Base-by-base conservation (phyloP, 257 asterid genomes). In the Przewalskia tangutica region DNA sequence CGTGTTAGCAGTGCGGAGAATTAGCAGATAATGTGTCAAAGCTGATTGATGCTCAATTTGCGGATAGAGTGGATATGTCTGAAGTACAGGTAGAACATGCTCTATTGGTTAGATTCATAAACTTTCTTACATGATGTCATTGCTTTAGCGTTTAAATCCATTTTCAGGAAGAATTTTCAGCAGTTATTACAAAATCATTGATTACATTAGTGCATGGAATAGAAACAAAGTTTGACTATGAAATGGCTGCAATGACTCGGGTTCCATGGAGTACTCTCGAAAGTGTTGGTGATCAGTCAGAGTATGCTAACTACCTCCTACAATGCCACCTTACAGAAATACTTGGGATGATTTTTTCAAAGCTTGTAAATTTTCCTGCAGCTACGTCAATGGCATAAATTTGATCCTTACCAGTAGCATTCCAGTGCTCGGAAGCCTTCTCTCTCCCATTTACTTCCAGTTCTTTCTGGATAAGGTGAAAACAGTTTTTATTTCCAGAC, bases 251-350 rank as follows among this genome's bases (percentile, higher is more conserved):
- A 77, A 96, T 96, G 99, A 91, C 98, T 58, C 98, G 99, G 75
- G 97, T 94, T 84, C 97, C 94, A 81, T 96, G 99, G 99, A 95
- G 92, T 86, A 92, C 95, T 11, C 97, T 96, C 73, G 99, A 96
- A 89, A 96, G 98, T 89, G 99, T 96, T 86, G 98, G 99, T 79
- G 99, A 96, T 89, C 99, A 96, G 88, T 96, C 99, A 10, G 98
- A 88, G 99, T 96, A 94, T 89, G 94, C 87, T 60, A 48, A 76
- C 63, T 81, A 48, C 40, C 56, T 20, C 11, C 38, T 78, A 48
- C 54, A 71, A 44, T 77, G 67, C 60, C 23, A 42, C 56, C 71
- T 80, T 83, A 18, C 55, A 7, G 34, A 53, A 13, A 17, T 42
- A 62, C 48, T 68, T n/a, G 36, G n/a, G 17, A 48, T 11, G 55